phyloP scores from a whole-genome alignment of 2,329 filamentous ascomycete species.

The Clonostachys byssicola region DNA sequence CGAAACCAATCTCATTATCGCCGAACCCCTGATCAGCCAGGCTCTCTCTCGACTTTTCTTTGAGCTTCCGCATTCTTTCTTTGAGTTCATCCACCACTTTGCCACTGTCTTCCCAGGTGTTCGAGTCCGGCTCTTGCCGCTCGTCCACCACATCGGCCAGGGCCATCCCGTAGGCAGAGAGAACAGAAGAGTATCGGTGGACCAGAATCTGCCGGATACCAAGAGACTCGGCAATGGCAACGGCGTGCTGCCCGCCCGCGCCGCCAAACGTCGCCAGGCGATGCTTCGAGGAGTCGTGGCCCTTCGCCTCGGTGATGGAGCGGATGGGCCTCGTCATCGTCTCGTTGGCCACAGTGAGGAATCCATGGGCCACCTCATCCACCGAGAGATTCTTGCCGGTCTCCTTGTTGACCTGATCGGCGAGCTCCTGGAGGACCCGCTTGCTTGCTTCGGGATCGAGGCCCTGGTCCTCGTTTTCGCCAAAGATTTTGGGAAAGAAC shows the following conservation, averaged over 20 bases:
- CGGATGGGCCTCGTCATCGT: constrained; percentile 88
- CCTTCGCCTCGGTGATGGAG: constrained; percentile 87
- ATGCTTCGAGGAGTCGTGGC: constrained; percentile 86
- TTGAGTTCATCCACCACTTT: constrained; percentile 59
- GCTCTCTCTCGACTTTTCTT: constrained; percentile 64
- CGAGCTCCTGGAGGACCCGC: constrained; percentile 70
- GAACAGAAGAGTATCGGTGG: constrained; percentile 81
- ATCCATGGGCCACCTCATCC: constrained; percentile 86
- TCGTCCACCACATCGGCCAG: constrained; percentile 92
- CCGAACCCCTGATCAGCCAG: constrained; percentile 77
- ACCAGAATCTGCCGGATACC: constrained; percentile 83
- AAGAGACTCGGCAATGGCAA: constrained; percentile 82
- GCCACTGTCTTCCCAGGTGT: constrained; percentile 55
- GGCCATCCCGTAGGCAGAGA: constrained; percentile 91
- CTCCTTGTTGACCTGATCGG: constrained; percentile 74
- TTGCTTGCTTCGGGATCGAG: constrained; percentile 74
- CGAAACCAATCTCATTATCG: constrained; percentile 71
- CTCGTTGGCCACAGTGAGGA: constrained; percentile 86
- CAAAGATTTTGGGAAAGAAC: constrained; percentile 95
- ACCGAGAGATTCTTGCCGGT: constrained; percentile 66
- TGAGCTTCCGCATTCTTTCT: constrained; percentile 73
- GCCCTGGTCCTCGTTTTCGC: constrained; percentile 78
- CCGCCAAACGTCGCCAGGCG: constrained; percentile 90
- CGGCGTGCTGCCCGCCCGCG: constrained; percentile 86
- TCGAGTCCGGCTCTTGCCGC: constrained; percentile 71